These are phyloP conservation scores for Chamaenerion angustifolium DNA, from an alignment of 345 rosid genomes.

Conservation along the genomic window DNA sequence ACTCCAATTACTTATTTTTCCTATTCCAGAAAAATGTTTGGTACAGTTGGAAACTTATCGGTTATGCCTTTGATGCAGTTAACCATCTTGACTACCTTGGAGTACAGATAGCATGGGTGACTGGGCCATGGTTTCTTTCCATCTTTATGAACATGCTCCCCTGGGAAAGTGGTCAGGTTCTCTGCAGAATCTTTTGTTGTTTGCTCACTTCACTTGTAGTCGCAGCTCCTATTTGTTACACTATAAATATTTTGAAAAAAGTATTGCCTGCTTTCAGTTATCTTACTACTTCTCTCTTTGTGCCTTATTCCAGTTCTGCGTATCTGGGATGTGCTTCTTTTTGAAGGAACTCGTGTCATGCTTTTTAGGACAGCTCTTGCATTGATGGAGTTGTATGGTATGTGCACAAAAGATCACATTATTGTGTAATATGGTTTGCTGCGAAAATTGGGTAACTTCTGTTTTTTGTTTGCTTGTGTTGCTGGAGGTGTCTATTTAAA, in stretches of 20 bases:
- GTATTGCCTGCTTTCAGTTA: constrained; percentile 4
- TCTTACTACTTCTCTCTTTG: constrained; percentile 10
- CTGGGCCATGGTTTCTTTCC: constrained; percentile 99
- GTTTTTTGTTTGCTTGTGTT: constrained; percentile 2
- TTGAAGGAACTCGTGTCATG: constrained; percentile 97
- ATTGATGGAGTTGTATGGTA: constrained; percentile 98
- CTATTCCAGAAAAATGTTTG: constrained; percentile 5
- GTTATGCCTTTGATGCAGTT: constrained; percentile 36
- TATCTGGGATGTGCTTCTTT: constrained; percentile 97
- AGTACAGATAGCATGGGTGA: constrained; percentile 98
- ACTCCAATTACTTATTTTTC: constrained; percentile 3
- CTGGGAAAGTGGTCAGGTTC: constrained; percentile 99
- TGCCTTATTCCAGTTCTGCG: constrained; percentile 68
- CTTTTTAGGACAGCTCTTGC: constrained; percentile 92
- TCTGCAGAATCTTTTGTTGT: constrained; percentile 17
- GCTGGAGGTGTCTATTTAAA: background rate
- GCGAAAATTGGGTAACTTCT: background rate
- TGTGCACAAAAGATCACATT: constrained; percentile 11
- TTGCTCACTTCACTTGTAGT: background rate
- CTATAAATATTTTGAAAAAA: too few species aligned
- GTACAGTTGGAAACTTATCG: constrained; percentile 7
- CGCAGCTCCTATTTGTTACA: background rate
- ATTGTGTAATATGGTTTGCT: too few species aligned
- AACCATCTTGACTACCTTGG: constrained; percentile 98
- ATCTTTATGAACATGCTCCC: constrained; percentile 99